These are phyloP conservation scores for Akanthomyces uredinophilus DNA, from an alignment of 2,329 filamentous ascomycete species.

Conservation along the genomic window DNA sequence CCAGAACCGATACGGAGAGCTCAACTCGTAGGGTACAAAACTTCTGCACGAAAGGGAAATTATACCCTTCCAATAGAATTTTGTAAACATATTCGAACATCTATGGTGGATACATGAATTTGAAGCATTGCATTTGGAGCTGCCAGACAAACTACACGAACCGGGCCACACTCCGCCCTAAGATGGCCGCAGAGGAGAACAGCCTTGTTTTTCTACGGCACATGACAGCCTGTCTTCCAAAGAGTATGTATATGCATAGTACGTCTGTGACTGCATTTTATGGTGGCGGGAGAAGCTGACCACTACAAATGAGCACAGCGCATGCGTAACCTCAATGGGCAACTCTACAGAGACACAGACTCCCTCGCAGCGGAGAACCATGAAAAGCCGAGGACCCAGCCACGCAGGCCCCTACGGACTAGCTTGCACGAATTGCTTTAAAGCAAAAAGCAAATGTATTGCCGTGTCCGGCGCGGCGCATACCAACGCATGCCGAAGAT, in stretches of 20 bases:
- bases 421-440: constrained; percentile 6
- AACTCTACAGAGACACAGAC: too few relatives aligned
- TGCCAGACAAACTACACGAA: too few relatives aligned
- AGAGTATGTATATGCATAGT: background rate
- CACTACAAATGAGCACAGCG: background rate
- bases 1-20: background rate
- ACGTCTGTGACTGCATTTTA: background rate
- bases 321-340: background rate
- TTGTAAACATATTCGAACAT: too few relatives aligned
- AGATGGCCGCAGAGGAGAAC: too few relatives aligned
- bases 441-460: constrained; percentile 6
- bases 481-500: background rate
- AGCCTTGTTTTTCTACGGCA: too few relatives aligned
- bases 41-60: background rate
- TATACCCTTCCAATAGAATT: too few relatives aligned
- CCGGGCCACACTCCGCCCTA: too few relatives aligned
- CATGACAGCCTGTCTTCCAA: too few relatives aligned
- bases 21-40: background rate
- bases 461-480: background rate
- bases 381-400: background rate
- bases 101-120: too few relatives aligned
- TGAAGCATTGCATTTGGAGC: too few relatives aligned
- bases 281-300: background rate
- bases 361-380: background rate
- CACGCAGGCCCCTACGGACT: constrained; percentile 5